A percentile compares a stretch with the other conserved stretches of the same genome.
Evolutionary conservation across 306 rosid species (phyloP).

Genomic region (Hippophae gyantsensis): DNA sequence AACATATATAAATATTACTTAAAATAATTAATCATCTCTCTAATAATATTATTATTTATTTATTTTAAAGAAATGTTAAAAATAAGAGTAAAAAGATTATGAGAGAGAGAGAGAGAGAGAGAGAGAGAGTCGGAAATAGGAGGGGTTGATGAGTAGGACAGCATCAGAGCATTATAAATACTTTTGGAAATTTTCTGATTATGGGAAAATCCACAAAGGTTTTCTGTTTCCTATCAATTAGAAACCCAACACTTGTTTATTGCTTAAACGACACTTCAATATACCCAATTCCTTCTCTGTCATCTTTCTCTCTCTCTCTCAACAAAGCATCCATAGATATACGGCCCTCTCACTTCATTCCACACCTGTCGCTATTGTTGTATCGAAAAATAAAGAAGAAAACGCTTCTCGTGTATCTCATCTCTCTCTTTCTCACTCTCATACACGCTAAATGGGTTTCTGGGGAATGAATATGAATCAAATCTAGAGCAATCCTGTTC

Average conservation of each 20-base stretch:
- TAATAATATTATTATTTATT: no score
- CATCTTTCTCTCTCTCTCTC: constrained; percentile 11
- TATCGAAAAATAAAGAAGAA: constrained; percentile 21
- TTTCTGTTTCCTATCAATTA: not conserved
- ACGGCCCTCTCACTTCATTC: constrained; percentile 31
- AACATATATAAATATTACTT: no score
- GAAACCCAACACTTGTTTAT: not conserved
- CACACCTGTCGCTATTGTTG: constrained; percentile 39
- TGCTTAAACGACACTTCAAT: constrained; percentile 11
- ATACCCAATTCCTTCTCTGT: constrained; percentile 1
- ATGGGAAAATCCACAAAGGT: no score
- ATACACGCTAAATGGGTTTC: constrained; percentile 25
- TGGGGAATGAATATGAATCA: constrained; percentile 35
- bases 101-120: no score
- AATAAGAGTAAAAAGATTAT: no score
- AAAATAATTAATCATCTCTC: no score
- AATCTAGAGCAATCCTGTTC: constrained; percentile 48
- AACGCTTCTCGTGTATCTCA: not conserved
- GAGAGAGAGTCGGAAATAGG: no score
- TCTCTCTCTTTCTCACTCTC: constrained; percentile 11
- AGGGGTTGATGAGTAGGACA: no score
- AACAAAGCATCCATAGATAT: constrained; percentile 17
- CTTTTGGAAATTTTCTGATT: no score
- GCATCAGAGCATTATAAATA: no score
- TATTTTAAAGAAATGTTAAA: no score